phyloP scores from a whole-genome alignment of 169 alveolate genomes.

The Plasmodium falciparum region DNA sequence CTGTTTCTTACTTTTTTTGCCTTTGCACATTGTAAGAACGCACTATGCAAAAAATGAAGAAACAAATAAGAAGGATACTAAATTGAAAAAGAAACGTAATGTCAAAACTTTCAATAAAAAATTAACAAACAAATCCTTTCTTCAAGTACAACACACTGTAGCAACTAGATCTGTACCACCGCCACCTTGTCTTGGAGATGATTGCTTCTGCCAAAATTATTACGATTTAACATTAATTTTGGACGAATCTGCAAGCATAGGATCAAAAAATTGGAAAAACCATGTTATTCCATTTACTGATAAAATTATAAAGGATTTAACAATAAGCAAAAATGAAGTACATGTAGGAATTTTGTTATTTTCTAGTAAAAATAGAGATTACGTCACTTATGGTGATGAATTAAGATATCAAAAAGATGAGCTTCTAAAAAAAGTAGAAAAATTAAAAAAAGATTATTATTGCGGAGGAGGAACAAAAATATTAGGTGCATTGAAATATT shows the following conservation, averaged over 20 bases:
- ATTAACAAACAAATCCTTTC: conserved; percentile 34
- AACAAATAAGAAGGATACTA: conserved; percentile 11
- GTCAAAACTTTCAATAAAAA: conserved; percentile 5
- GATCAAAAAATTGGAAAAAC: conserved; percentile 28
- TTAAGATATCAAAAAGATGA: conserved; percentile 41
- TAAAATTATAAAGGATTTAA: conserved; percentile 42
- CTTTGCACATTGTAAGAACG: conserved; percentile 16
- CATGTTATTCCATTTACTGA: conserved; percentile 63
- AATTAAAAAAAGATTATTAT: conserved; percentile 36
- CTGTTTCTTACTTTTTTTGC: conserved; percentile 43
- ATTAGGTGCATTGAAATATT: conserved; percentile 38
- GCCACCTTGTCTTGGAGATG: conserved; percentile 56
- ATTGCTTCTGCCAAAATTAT: conserved; percentile 51
- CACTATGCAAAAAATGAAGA: conserved; percentile 28
- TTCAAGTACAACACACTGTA: conserved; percentile 15
- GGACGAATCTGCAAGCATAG: conserved; percentile 70
- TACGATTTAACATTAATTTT: conserved; percentile 74
- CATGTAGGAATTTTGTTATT: conserved; percentile 69
- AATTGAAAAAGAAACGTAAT: conserved; percentile 2
- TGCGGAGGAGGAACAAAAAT: conserved; percentile 39
- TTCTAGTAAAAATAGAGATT: conserved; percentile 34
- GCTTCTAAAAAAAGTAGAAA: conserved; percentile 52
- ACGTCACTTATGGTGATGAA: conserved; percentile 32
- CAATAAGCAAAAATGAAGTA: conserved; percentile 44
- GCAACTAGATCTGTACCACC: background rate